phyloP scores from a whole-genome alignment of 805 yeast genomes.

The Starmerella potacharoeniae region DNA sequence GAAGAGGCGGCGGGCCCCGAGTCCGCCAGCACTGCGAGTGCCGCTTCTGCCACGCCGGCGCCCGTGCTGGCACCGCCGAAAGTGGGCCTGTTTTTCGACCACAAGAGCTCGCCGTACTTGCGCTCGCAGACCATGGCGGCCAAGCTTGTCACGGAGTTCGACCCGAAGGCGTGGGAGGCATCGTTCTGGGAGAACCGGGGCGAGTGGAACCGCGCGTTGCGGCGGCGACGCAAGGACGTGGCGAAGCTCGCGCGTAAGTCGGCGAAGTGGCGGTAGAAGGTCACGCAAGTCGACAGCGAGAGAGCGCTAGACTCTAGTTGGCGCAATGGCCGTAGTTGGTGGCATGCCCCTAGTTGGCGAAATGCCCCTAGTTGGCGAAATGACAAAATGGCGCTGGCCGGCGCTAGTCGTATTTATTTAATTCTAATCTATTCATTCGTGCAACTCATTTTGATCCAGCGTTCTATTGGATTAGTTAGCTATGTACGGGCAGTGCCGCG shows the following conservation, averaged over 20 bases:
- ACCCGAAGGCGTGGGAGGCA: conserved; percentile 46
- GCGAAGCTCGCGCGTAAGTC: not conserved
- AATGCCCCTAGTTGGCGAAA: not conserved
- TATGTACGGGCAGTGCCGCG: too few species aligned
- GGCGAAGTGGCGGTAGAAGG: not conserved
- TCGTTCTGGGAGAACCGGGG: conserved; percentile 81
- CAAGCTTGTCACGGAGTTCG: conserved; percentile 35
- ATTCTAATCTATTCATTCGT: too few species aligned
- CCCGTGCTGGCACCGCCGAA: conserved; percentile 24
- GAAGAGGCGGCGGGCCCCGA: conserved; percentile 21
- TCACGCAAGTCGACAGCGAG: too few species aligned
- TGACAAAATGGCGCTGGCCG: not conserved
- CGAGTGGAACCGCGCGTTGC: conserved; percentile 63
- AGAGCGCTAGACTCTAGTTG: too few species aligned
- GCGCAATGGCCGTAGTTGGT: not conserved
- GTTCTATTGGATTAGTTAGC: too few species aligned
- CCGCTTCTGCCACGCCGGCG: conserved; percentile 15
- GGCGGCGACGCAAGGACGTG: conserved; percentile 39
- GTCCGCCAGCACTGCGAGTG: not conserved
- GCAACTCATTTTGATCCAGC: too few species aligned
- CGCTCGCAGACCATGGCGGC: conserved; percentile 72
- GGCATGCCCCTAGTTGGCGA: not conserved
- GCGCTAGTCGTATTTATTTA: not conserved
- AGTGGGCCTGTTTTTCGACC: conserved; percentile 63
- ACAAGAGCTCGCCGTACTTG: conserved; percentile 74